Evolutionary conservation across 2,329 filamentous ascomycete species (phyloP).

Genomic region (Xylariaceae sp.): DNA sequence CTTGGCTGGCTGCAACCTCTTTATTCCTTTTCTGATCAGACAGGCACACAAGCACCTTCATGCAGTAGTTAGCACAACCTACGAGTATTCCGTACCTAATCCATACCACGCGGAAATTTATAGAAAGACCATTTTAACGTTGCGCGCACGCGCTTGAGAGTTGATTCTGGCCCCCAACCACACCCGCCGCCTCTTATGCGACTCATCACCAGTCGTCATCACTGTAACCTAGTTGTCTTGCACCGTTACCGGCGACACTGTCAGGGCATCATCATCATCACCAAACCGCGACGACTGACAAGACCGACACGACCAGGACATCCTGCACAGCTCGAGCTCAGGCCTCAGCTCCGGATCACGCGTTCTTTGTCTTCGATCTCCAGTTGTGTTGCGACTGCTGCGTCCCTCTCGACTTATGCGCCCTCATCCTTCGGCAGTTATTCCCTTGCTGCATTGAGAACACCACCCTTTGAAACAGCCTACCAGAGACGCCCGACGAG

Average conservation of each 20-base stretch:
- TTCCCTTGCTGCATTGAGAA: slow-evolving; percentile 19
- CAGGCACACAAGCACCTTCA: not conserved
- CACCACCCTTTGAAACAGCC: slow-evolving; percentile 23
- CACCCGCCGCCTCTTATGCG: not conserved
- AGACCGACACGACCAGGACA: not conserved
- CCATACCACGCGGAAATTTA: not conserved
- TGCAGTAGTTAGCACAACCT: not conserved
- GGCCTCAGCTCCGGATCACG: not conserved
- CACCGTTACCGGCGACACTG: slow-evolving; percentile 1
- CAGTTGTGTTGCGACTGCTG: slow-evolving; percentile 14
- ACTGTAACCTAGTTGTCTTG: slow-evolving; percentile 2
- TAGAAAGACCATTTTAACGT: not conserved
- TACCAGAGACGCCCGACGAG: slow-evolving; percentile 16
- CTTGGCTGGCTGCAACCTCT: slow-evolving; percentile 12
- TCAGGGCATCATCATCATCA: slow-evolving; percentile 1
- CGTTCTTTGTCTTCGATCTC: not conserved
- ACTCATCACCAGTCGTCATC: slow-evolving; percentile 4
- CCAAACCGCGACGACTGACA: slow-evolving; percentile 1
- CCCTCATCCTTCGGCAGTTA: slow-evolving; percentile 5
- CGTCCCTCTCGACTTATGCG: slow-evolving; percentile 15
- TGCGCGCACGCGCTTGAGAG: not conserved
- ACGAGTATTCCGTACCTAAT: slow-evolving; percentile 4
- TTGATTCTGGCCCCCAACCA: not conserved
- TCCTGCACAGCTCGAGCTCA: slow-evolving; percentile 5
- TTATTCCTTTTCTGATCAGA: slow-evolving; percentile 13